These are phyloP conservation scores for Russula lepida DNA, from an alignment of 768 basidiomycete genomes.

Conservation along the genomic window DNA sequence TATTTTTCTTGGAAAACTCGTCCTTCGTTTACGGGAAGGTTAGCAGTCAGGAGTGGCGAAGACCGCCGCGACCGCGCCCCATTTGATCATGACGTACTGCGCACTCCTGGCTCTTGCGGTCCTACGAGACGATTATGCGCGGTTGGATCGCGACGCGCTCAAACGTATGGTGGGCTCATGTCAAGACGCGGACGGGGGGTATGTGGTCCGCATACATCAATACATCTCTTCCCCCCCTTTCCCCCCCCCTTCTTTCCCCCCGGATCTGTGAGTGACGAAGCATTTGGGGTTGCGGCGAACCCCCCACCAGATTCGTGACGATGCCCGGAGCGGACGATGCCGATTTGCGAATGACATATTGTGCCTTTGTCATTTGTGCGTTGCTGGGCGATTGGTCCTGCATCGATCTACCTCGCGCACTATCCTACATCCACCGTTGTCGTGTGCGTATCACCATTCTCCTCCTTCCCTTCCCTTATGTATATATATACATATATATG, in stretches of 20 bases:
- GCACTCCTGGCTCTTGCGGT: conserved; percentile 77
- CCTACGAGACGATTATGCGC: conserved; percentile 75
- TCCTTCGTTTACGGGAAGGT: neutral
- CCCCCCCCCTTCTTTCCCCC: neutral
- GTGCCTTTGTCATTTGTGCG: conserved; percentile 74
- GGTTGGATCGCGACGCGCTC: conserved; percentile 63
- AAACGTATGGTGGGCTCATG: conserved; percentile 57
- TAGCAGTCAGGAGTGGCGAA: conserved; percentile 20
- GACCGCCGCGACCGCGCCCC: conserved; percentile 48
- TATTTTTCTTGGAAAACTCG: too few relatives aligned
- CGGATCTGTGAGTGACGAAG: too few relatives aligned
- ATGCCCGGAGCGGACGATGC: conserved; percentile 61
- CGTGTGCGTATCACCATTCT: conserved; percentile 41
- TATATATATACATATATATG: too few relatives aligned
- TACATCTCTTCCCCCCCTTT: too few relatives aligned
- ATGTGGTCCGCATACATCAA: conserved; percentile 17
- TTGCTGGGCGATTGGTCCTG: conserved; percentile 78
- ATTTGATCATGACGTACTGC: conserved; percentile 92
- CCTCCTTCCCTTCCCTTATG: neutral
- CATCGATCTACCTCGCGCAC: conserved; percentile 51
- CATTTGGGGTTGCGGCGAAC: too few relatives aligned
- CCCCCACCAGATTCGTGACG: conserved; percentile 57
- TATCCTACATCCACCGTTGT: conserved; percentile 61
- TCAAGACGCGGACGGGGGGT: conserved; percentile 83
- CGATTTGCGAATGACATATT: conserved; percentile 79